phyloP scores from a whole-genome alignment of 2,329 filamentous ascomycete species.

The Aspergillus phoenicis region DNA sequence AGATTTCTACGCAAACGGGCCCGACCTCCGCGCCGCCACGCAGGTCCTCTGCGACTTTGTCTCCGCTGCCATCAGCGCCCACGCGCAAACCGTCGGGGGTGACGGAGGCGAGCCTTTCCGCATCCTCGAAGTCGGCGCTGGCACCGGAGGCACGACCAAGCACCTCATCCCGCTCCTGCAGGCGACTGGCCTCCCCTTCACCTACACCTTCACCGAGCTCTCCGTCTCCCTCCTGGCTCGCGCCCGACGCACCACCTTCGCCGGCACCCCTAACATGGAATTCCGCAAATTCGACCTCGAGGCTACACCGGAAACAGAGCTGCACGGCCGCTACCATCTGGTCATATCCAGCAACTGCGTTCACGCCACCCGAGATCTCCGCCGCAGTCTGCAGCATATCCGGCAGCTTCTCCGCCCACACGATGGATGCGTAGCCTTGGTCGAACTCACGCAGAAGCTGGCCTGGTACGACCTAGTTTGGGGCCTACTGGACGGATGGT shows the following conservation, averaged over 20 bases:
- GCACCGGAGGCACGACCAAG: not conserved
- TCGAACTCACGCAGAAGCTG: constrained; percentile 32
- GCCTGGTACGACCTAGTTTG: constrained; percentile 33
- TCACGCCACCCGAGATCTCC: not conserved
- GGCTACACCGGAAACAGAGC: not conserved
- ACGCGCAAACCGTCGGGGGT: not conserved
- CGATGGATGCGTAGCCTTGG: constrained; percentile 32
- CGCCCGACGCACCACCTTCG: too few species aligned
- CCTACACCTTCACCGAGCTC: not conserved
- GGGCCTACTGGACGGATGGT: constrained; percentile 40
- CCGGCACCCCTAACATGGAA: not conserved
- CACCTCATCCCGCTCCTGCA: not conserved
- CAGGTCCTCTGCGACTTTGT: not conserved
- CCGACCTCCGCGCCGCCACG: not conserved
- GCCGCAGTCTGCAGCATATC: not conserved
- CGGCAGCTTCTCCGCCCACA: not conserved
- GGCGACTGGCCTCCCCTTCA: not conserved
- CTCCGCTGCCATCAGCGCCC: not conserved
- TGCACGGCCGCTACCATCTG: not conserved
- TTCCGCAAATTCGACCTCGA: not conserved
- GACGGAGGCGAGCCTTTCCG: too few species aligned
- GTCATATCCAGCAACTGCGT: rapidly evolving
- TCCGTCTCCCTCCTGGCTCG: not conserved
- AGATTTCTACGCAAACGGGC: not conserved
- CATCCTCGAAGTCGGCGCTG: not conserved